Percentiles rank a stretch among this genome's conserved stretches.
phyloP scores from a whole-genome alignment of 2,329 filamentous ascomycete species.

The Didymella exigua region DNA sequence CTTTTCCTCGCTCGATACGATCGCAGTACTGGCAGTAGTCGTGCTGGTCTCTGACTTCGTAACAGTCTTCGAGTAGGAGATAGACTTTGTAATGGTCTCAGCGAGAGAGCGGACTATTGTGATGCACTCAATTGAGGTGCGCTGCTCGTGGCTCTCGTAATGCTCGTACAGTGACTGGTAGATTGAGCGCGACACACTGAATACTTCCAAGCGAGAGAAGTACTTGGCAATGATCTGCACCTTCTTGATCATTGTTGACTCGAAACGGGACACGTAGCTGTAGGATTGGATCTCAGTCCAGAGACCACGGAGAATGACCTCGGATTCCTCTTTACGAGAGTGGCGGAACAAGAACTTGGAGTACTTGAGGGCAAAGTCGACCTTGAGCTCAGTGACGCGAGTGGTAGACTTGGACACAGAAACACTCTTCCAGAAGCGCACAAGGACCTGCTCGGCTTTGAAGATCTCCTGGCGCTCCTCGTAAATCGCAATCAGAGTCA shows the following conservation, averaged over 20 bases:
- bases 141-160: slow-evolving; percentile 31
- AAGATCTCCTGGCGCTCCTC: slow-evolving; percentile 33
- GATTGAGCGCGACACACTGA: slow-evolving; percentile 29
- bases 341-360: slow-evolving; percentile 27
- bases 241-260: slow-evolving; percentile 28
- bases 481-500: slow-evolving; percentile 26
- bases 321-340: slow-evolving; percentile 30
- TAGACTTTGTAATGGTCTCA: slow-evolving; percentile 31
- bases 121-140: slow-evolving; percentile 32
- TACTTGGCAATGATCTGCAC: slow-evolving; percentile 25
- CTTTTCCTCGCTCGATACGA: slow-evolving; percentile 25
- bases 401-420: slow-evolving; percentile 21
- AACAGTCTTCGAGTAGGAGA: slow-evolving; percentile 18
- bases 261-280: slow-evolving; percentile 30
- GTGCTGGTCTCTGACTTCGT: slow-evolving; percentile 17
- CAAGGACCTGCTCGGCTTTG: slow-evolving; percentile 31
- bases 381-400: slow-evolving; percentile 23
- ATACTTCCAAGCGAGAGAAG: slow-evolving; percentile 25
- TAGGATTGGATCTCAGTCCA: slow-evolving; percentile 30
- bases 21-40: slow-evolving; percentile 16
- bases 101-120: slow-evolving; percentile 31
- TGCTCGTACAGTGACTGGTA: slow-evolving; percentile 34
- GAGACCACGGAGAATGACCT: slow-evolving; percentile 29
- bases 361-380: slow-evolving; percentile 30
- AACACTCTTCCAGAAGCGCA: slow-evolving; percentile 30